A percentile compares a stretch with the other conserved stretches of the same genome.
These are phyloP conservation scores for Sclerotinia minor DNA, from an alignment of 2,329 filamentous ascomycete species.

Conservation along the genomic window DNA sequence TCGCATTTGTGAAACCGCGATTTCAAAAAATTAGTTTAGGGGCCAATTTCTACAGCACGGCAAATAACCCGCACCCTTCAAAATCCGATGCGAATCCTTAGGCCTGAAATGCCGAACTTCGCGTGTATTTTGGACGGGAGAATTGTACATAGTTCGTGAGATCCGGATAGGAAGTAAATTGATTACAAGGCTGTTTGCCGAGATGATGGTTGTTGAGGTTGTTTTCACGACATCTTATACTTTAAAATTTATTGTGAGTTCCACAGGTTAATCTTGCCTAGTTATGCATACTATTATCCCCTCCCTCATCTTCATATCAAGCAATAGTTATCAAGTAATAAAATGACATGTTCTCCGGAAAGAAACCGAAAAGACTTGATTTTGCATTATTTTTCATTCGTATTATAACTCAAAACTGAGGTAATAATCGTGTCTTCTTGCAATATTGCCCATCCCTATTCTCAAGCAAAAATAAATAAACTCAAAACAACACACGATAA, in stretches of 20 bases:
- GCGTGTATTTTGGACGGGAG: background rate
- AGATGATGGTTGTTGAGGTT: background rate
- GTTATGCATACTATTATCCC: background rate
- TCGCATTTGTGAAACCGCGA: constrained; percentile 5
- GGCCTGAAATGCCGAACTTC: background rate
- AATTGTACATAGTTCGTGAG: background rate
- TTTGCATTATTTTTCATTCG: background rate
- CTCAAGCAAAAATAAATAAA: background rate
- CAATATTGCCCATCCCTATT: background rate
- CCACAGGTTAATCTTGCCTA: background rate
- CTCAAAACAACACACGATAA: background rate
- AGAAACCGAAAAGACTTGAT: background rate
- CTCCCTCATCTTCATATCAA: background rate
- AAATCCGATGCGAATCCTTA: background rate
- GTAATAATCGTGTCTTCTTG: constrained; percentile 11
- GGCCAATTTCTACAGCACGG: background rate
- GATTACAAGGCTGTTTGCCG: constrained; percentile 1
- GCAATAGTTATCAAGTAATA: background rate
- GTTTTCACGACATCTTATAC: constrained; percentile 1
- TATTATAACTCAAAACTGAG: constrained; percentile 4
- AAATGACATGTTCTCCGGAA: background rate
- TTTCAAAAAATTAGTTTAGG: background rate
- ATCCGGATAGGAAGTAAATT: constrained; percentile 1
- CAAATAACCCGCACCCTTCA: background rate
- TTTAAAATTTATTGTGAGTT: background rate